Percentiles rank a stretch among this genome's conserved stretches.
These are phyloP conservation scores for Colletotrichum acutatum DNA, from an alignment of 2,329 filamentous ascomycete species.

Conservation along the genomic window DNA sequence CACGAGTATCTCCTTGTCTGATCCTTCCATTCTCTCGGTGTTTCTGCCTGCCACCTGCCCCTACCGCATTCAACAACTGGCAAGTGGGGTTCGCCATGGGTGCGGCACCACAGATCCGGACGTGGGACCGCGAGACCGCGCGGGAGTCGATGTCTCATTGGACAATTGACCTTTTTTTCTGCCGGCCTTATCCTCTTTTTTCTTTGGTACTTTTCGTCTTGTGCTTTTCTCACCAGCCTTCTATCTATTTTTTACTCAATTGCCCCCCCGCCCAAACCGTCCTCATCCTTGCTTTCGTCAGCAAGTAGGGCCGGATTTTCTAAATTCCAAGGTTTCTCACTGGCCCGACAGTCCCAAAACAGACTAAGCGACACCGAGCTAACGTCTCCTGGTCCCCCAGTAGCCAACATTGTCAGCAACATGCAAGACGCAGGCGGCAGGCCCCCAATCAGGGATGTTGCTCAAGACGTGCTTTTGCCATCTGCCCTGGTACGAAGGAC, in stretches of 20 bases:
- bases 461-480: background rate
- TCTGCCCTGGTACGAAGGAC: no score
- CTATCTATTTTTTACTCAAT: background rate
- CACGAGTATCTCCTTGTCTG: background rate
- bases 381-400: slow-evolving; percentile 14
- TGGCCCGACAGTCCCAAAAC: background rate
- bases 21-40: background rate
- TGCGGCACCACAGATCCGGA: slow-evolving; percentile 20
- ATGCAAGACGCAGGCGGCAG: background rate
- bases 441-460: background rate
- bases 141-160: slow-evolving; percentile 18
- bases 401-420: slow-evolving; percentile 15
- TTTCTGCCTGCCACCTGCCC: background rate
- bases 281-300: slow-evolving; percentile 10
- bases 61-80: background rate
- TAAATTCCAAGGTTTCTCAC: slow-evolving; percentile 21
- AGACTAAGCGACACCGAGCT: background rate
- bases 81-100: background rate
- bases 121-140: background rate
- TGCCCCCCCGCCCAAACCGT: background rate
- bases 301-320: slow-evolving; percentile 30
- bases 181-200: slow-evolving; percentile 2
- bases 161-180: slow-evolving; percentile 16
- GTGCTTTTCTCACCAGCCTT: background rate
- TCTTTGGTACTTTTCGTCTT: background rate